A percentile compares a stretch with the other conserved stretches of the same genome.
phyloP scores from a whole-genome alignment of 345 rosid species.

The Boechera divaricarpa region DNA sequence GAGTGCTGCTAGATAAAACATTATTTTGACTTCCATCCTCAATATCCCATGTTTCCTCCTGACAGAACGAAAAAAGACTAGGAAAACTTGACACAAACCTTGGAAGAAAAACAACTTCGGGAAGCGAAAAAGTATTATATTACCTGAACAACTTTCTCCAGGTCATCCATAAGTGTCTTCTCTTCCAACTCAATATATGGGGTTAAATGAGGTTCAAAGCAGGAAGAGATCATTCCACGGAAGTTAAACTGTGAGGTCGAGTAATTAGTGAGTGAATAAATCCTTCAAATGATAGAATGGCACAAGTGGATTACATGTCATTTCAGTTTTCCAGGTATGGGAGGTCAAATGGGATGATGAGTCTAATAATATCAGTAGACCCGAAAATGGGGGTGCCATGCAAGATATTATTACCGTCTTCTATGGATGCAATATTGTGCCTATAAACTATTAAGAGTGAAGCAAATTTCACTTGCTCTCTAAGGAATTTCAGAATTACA shows the following conservation, averaged over 20 bases:
- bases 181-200: constrained; percentile 93
- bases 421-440: constrained; percentile 24
- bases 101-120: constrained; percentile 17
- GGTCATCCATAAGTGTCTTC: constrained; percentile 94
- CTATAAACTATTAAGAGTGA: constrained; percentile 18
- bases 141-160: constrained; percentile 97
- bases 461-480: constrained; percentile 18
- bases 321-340: constrained; percentile 13
- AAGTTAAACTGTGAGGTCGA: constrained; percentile 82
- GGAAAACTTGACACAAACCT: constrained; percentile 40
- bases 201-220: constrained; percentile 94
- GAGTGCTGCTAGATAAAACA: constrained; percentile 95
- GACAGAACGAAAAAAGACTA: constrained; percentile 26
- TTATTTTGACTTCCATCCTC: constrained; percentile 95
- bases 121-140: constrained; percentile 27
- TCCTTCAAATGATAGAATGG: constrained; percentile 22
- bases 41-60: constrained; percentile 99
- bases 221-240: constrained; percentile 94
- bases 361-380: constrained; percentile 11
- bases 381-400: constrained; percentile 11
- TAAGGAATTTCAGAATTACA: constrained; percentile 17
- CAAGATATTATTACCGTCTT: background rate
- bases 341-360: constrained; percentile 25
- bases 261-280: constrained; percentile 30
- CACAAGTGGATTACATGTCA: constrained; percentile 24